Base-by-base conservation (phyloP, 495 filamentous ascomycete genomes). In the Aspergillus avenaceus region DNA sequence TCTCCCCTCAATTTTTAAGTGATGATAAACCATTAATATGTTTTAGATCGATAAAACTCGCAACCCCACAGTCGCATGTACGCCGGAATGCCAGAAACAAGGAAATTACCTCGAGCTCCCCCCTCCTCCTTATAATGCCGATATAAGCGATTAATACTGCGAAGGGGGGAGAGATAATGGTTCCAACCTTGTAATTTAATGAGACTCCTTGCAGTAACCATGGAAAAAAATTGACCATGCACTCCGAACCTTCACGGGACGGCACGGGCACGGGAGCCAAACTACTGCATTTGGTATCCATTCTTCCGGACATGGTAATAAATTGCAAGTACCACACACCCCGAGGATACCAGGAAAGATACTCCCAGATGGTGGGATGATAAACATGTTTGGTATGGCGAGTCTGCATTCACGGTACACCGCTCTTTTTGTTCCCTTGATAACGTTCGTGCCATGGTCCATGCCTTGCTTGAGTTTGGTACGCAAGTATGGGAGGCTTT, bases 201-300 rank as follows among this genome's bases (percentile, higher is more conserved):
- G 36, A 28, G 28, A 28, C 63, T 65, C 69, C 69, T 70, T 72
- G 65, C 67, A 54, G 51, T 61, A 59, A 65, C 59, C 62, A 52
- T 71, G 67, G 64, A 56, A n/a, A n/a, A n/a, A n/a, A 60, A 52
- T 64, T 52, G 59, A 53, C 58, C 63, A 69, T 61, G 58, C 61
- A 58, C 61, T 61, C 67, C 66, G 62, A 72, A 72, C 71, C 71
- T 74, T 72, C 66, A 74, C 71, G 71, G 71, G 67, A 67, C 71
- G 71, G 71, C 60, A 65, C 70, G 68, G 51, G 38, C 41, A 49
- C 58, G 52, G 55, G 52, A 62, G 44, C 51, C 54, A 54, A 61
- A 45, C 2, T 52, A 45, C 59, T 63, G 25, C 41, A 13, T 29
- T 45, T 11, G 13, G 22, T 22, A 26, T 25, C 19, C 3, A 36